Percentiles rank a stretch among this genome's conserved stretches.
These are phyloP conservation scores for Leucosporidium creatinivorum DNA, from an alignment of 768 basidiomycete genomes.

Conservation along the genomic window DNA sequence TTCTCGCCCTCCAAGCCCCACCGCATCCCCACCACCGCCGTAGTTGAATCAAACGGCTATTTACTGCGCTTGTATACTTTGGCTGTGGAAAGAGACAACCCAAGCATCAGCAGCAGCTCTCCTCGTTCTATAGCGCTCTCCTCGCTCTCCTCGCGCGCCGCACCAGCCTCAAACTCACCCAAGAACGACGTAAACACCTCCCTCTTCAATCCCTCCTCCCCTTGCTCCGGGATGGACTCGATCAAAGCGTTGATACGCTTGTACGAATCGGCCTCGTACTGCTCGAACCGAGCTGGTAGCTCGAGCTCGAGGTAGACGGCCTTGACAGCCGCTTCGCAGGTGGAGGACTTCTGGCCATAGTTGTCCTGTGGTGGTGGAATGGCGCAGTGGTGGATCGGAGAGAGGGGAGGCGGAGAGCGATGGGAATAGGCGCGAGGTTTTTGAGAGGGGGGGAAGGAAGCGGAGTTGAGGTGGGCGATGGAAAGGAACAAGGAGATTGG, in stretches of 20 bases:
- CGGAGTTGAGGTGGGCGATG: not conserved
- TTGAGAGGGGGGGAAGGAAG: not conserved
- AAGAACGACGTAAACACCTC: conserved; percentile 80
- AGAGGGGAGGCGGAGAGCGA: not conserved
- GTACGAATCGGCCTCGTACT: conserved; percentile 73
- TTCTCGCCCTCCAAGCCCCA: too few relatives aligned
- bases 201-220: conserved; percentile 47
- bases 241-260: conserved; percentile 61
- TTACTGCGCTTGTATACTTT: conserved; percentile 5
- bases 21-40: too few relatives aligned
- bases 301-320: conserved; percentile 61
- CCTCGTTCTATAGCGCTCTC: too few relatives aligned
- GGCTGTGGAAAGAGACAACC: too few relatives aligned
- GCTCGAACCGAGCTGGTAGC: conserved; percentile 55
- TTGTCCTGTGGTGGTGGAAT: conserved; percentile 50
- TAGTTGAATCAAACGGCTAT: not conserved
- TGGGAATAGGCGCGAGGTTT: not conserved
- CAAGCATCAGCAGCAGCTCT: too few relatives aligned
- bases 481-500: not conserved
- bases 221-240: conserved; percentile 48
- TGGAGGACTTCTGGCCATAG: conserved; percentile 57
- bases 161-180: conserved; percentile 26
- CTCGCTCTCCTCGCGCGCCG: too few relatives aligned
- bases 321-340: conserved; percentile 58
- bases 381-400: not conserved